These are phyloP conservation scores for Penicillium pulvis DNA, from an alignment of 495 filamentous ascomycete species.

Conservation along the genomic window DNA sequence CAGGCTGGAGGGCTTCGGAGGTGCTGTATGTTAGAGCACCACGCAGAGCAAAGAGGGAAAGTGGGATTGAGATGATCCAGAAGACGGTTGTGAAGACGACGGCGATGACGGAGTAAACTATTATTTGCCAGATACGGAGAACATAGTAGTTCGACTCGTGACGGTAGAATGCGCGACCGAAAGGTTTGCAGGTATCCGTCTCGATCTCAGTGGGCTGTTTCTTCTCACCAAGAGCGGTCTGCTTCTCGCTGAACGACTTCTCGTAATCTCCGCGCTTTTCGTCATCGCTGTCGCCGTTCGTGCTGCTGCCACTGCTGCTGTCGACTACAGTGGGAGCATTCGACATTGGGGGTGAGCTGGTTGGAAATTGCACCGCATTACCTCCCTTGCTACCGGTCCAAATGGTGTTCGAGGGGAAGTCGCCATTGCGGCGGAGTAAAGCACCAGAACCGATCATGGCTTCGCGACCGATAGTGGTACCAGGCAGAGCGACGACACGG, in stretches of 20 bases:
- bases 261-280: slow-evolving; percentile 2
- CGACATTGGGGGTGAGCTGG: slow-evolving; percentile 15
- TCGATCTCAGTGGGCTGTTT: not conserved
- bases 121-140: slow-evolving; percentile 37
- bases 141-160: slow-evolving; percentile 42
- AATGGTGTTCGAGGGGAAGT: slow-evolving; percentile 38
- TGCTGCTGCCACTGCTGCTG: slow-evolving; percentile 14
- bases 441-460: slow-evolving; percentile 48
- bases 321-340: slow-evolving; percentile 16
- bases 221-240: slow-evolving; percentile 11
- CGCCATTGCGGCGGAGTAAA: slow-evolving; percentile 38
- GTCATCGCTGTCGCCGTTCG: slow-evolving; percentile 9
- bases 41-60: slow-evolving; percentile 25
- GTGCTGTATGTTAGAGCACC: slow-evolving; percentile 16
- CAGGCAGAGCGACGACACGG: slow-evolving; percentile 42
- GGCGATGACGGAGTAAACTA: slow-evolving; percentile 40
- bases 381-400: slow-evolving; percentile 48
- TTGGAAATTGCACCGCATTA: slow-evolving; percentile 41
- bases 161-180: slow-evolving; percentile 49
- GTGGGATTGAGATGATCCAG: slow-evolving; percentile 41
- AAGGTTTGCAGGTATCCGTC: slow-evolving; percentile 28
- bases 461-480: slow-evolving; percentile 36
- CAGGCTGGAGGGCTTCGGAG: slow-evolving; percentile 13
- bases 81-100: slow-evolving; percentile 36
- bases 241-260: slow-evolving; percentile 9